These are phyloP conservation scores for Candida parachauliodes DNA, from an alignment of 805 yeast genomes.

Conservation along the genomic window DNA sequence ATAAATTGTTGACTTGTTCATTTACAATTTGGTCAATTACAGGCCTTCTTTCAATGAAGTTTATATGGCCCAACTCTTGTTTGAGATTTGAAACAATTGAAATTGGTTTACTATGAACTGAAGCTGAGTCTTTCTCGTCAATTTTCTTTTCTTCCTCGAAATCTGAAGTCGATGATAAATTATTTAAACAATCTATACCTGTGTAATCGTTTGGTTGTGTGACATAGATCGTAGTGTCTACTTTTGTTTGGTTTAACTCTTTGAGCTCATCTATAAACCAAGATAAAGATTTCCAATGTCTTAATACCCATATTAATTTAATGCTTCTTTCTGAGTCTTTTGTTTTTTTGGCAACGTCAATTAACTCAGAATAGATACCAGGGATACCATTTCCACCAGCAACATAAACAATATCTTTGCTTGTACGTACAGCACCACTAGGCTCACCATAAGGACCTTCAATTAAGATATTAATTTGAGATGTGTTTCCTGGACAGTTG, in stretches of 20 bases:
- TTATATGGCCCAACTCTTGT: slow-evolving; percentile 26
- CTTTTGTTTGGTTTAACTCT: slow-evolving; percentile 21
- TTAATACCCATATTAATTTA: slow-evolving; percentile 64
- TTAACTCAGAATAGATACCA: slow-evolving; percentile 44
- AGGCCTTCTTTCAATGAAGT: slow-evolving; percentile 49
- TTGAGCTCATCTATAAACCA: slow-evolving; percentile 48
- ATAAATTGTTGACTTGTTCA: slow-evolving; percentile 26
- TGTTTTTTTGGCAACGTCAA: slow-evolving; percentile 35
- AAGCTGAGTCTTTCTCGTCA: slow-evolving; percentile 7
- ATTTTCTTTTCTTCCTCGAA: slow-evolving; percentile 6
- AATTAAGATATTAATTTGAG: slow-evolving; percentile 28
- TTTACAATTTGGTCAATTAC: slow-evolving; percentile 36
- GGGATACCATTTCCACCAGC: slow-evolving; percentile 81
- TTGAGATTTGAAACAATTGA: slow-evolving; percentile 10
- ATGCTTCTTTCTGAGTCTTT: slow-evolving; percentile 20
- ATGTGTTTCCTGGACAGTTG: slow-evolving; percentile 23
- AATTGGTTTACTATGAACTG: slow-evolving; percentile 7
- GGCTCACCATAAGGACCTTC: slow-evolving; percentile 77
- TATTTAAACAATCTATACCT: slow-evolving; percentile 6
- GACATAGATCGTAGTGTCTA: slow-evolving; percentile 28
- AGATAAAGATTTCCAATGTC: slow-evolving; percentile 47
- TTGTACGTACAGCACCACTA: slow-evolving; percentile 19
- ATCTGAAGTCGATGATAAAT: not conserved
- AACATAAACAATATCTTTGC: slow-evolving; percentile 46
- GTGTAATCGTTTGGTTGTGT: slow-evolving; percentile 22